Evolutionary conservation across 441 rosid species (phyloP).

Genomic region (Kokia cookei): DNA sequence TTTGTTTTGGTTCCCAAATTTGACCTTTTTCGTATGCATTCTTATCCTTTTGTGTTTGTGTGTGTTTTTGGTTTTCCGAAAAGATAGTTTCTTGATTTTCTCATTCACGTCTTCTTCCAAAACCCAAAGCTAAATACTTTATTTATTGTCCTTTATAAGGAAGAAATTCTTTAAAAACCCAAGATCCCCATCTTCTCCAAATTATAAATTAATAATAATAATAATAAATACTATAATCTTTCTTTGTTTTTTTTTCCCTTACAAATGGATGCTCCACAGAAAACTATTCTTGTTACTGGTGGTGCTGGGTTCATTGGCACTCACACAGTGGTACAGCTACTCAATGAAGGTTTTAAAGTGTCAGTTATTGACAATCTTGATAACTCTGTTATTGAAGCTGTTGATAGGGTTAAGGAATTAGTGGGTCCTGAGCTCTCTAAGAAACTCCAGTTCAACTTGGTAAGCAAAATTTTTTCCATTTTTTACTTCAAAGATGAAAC

Average conservation of each 20-base stretch:
- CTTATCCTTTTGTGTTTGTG: neutral
- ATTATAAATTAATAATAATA: neutral
- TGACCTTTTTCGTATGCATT: neutral
- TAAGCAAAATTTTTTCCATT: neutral
- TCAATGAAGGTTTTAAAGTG: constrained; percentile 52
- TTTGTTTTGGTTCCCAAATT: neutral
- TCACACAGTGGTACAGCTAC: constrained; percentile 61
- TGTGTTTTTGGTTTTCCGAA: neutral
- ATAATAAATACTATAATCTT: neutral
- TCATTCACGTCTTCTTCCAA: constrained; percentile 13
- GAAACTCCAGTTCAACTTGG: constrained; percentile 50
- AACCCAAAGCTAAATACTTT: neutral
- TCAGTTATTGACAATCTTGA: constrained; percentile 61
- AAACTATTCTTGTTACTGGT: constrained; percentile 60
- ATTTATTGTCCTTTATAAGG: neutral
- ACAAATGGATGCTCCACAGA: constrained; percentile 47
- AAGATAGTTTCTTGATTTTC: constrained; percentile 31
- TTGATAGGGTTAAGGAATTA: constrained; percentile 50
- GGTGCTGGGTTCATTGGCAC: constrained; percentile 79
- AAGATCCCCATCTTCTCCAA: neutral
- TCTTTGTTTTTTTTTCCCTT: neutral
- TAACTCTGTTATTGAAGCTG: constrained; percentile 54
- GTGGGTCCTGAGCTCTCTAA: constrained; percentile 58
- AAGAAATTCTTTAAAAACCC: constrained; percentile 10
- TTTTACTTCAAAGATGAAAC: neutral